A percentile compares a stretch with the other conserved stretches of the same genome.
phyloP scores from a whole-genome alignment of 345 rosid species.

The Populus davidiana region DNA sequence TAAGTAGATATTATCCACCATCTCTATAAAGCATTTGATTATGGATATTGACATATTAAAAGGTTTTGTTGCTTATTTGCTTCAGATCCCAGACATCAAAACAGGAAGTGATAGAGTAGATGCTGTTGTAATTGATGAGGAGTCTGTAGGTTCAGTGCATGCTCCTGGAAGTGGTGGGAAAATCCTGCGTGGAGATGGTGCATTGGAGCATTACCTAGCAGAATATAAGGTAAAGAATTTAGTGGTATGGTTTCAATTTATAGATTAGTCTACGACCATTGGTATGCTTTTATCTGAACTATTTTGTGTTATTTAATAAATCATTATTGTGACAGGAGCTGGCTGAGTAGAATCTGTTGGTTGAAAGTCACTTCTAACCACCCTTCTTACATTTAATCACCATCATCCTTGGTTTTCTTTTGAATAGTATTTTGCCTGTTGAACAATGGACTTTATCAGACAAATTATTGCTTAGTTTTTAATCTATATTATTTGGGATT shows the following conservation, averaged over 20 bases:
- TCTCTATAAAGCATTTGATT: neutral
- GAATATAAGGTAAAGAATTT: constrained; percentile 40
- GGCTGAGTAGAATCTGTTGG: too few relatives aligned
- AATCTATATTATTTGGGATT: neutral
- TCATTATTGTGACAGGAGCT: neutral
- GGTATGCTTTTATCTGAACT: neutral
- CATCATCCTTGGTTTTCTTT: neutral
- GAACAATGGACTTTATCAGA: neutral
- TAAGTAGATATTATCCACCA: too few relatives aligned
- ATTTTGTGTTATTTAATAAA: neutral
- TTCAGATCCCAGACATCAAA: constrained; percentile 80
- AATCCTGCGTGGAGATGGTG: constrained; percentile 72
- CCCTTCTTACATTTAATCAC: neutral
- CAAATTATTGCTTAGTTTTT: neutral
- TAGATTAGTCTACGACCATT: neutral
- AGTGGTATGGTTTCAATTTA: constrained; percentile 37
- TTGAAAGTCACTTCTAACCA: too few relatives aligned
- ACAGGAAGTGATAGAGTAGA: constrained; percentile 65
- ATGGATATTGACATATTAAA: neutral
- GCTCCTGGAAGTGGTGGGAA: constrained; percentile 69
- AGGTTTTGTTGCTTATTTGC: constrained; percentile 5
- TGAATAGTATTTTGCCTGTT: neutral
- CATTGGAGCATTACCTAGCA: constrained; percentile 54
- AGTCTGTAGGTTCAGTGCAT: constrained; percentile 57
- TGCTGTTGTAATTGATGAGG: constrained; percentile 79